Percentiles rank a stretch among this genome's conserved stretches.
These are phyloP conservation scores for Petrea volubilis DNA, from an alignment of 257 asterid species.

Conservation along the genomic window DNA sequence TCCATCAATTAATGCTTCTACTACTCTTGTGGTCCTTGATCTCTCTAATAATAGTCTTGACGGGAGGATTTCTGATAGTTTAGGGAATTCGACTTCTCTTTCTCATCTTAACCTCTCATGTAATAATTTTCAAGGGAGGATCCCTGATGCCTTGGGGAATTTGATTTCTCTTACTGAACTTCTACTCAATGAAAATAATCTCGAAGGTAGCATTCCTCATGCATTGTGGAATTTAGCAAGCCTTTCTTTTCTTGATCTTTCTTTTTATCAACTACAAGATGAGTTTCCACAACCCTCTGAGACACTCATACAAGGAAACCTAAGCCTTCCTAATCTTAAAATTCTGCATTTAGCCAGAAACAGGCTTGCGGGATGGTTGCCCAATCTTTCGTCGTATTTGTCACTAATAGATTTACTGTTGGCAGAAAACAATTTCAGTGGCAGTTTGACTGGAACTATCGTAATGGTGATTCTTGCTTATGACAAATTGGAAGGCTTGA, in stretches of 20 bases:
- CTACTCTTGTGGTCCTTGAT: too few species aligned
- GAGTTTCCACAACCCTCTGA: too few species aligned
- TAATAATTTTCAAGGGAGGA: too few species aligned
- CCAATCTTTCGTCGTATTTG: conserved; percentile 17
- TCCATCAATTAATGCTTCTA: too few species aligned
- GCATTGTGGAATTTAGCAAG: background rate
- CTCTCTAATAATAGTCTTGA: too few species aligned
- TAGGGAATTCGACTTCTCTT: too few species aligned
- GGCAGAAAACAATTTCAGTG: conserved; percentile 18
- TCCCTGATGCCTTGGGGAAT: too few species aligned
- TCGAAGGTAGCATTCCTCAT: background rate
- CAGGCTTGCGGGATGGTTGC: conserved; percentile 5
- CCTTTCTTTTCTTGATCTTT: background rate
- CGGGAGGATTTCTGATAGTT: too few species aligned
- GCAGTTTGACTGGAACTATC: conserved; percentile 7
- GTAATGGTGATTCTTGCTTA: conserved; percentile 21
- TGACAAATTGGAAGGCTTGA: conserved; percentile 25
- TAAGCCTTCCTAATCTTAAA: conserved; percentile 18
- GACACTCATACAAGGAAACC: background rate
- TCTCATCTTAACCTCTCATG: background rate
- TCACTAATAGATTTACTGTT: conserved; percentile 6
- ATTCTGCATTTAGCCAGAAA: conserved; percentile 19
- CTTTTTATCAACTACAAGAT: background rate
- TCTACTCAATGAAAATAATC: too few species aligned
- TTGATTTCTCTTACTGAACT: too few species aligned